These are phyloP conservation scores for Chaetomiaceae sp. DNA, from an alignment of 2,329 filamentous ascomycete genomes.

Conservation along the genomic window DNA sequence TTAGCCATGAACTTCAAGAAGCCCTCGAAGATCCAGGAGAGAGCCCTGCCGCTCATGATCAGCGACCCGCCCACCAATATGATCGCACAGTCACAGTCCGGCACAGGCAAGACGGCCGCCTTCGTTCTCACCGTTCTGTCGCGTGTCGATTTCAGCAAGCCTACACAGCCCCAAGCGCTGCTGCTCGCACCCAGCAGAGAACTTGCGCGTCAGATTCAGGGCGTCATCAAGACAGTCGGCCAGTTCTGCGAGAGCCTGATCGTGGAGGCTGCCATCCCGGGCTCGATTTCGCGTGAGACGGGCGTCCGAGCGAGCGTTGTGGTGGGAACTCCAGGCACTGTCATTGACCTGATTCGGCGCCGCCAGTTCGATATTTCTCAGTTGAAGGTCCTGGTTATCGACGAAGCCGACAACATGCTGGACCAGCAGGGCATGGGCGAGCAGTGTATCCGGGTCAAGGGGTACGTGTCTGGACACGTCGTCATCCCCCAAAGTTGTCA, in stretches of 20 bases:
- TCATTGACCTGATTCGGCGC: constrained; percentile 78
- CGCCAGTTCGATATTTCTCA: constrained; percentile 66
- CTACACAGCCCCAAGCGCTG: constrained; percentile 74
- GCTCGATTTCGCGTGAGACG: constrained; percentile 64
- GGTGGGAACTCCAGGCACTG: constrained; percentile 90
- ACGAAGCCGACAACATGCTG: constrained; percentile 98
- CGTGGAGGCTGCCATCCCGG: constrained; percentile 78
- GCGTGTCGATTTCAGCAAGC: constrained; percentile 69
- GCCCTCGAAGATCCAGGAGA: constrained; percentile 97
- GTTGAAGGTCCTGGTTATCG: constrained; percentile 80
- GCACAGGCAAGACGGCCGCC: constrained; percentile 95
- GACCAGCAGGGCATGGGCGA: constrained; percentile 93
- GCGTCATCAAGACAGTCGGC: constrained; percentile 79
- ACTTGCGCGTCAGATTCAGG: constrained; percentile 88
- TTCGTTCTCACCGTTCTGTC: constrained; percentile 91
- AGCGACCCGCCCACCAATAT: constrained; percentile 84
- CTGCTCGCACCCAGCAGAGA: constrained; percentile 90
- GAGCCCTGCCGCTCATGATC: constrained; percentile 84
- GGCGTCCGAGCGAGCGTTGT: constrained; percentile 73
- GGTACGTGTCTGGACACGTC: constrained; percentile 50
- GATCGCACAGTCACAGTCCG: constrained; percentile 98
- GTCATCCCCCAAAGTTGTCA: background rate
- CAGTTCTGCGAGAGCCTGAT: constrained; percentile 72
- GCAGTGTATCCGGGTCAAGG: constrained; percentile 86
- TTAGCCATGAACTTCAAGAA: constrained; percentile 82